Evolutionary conservation across 1,284 basidiomycete genomes (phyloP), one percentile per base, ranked within the genome.

Genomic region (Melampsora larici-populina): DNA sequence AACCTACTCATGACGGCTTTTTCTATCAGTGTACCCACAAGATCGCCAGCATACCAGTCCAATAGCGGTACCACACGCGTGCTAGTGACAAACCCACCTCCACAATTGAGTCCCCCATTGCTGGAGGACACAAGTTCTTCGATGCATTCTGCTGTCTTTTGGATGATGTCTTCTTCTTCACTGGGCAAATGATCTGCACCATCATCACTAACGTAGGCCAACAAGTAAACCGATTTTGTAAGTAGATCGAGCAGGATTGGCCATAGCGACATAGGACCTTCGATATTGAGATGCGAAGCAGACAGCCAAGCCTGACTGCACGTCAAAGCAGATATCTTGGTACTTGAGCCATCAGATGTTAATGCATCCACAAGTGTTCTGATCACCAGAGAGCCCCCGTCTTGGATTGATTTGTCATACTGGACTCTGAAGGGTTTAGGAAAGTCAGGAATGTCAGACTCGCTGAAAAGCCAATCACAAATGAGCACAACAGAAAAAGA

Each of bases 91-190:
- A 82, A 80, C 60, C 81, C 64, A 48, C 79, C 78, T 36, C 79
- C 63, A 36, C 80, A 71, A 17, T 60, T 24, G 62, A 67, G n/a
- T 29, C 79, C 66, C 26, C 79, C 46, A 55, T 70, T 40, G 63
- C 78, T 55, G 8, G 80, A 79, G 60, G 70, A 71, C 29, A 75
- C 75, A 2, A 78, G 79, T 70, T 81, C 81, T 49, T 80, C 58
- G 49, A 81, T 78, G 43, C 82, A 82, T 24, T 82, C 81, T n/a
- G 81, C 60, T 31, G 80, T 81, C 8, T 78, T 69, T 65, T 73
- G 62, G 11, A 66, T 46, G 75, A 81, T 0, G 80, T 82, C 66
- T 31, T 63, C 31, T 62, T 71, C 55, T 66, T 79, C 26, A 68
- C 74, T 4, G 78, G 73, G 33, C 78, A 71, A 58, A 71, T 72